Percentiles rank a stretch among this genome's conserved stretches.
Conservation (phyloP, 352 stramenopile genomes). For the Thalassiosira oceanica region DNA sequence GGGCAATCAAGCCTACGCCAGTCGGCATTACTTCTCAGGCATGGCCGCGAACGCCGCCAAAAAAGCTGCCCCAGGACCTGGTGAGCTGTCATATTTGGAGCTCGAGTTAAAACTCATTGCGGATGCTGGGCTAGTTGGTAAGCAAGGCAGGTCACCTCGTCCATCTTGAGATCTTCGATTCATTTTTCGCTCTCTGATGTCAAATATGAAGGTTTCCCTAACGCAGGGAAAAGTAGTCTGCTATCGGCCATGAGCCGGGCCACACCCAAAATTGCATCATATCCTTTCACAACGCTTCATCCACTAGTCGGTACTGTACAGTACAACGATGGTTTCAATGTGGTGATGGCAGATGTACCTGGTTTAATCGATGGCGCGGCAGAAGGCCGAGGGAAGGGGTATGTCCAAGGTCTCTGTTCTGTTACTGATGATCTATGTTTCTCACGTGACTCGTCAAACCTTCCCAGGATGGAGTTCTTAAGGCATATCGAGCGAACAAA, state of each 20-base stretch:
- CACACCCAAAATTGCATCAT: constrained; percentile 92
- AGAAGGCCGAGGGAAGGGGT: constrained; percentile 92
- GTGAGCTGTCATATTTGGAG: constrained; percentile 89
- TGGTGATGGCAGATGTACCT: constrained; percentile 89
- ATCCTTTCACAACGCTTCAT: constrained; percentile 97
- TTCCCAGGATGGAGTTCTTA: constrained; percentile 95
- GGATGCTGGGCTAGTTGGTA: constrained; percentile 96
- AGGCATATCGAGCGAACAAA: constrained; percentile 78
- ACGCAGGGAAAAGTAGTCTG: constrained; percentile 96
- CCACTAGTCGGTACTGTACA: constrained; percentile 94
- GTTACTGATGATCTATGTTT: too few species aligned
- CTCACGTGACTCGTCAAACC: too few species aligned
- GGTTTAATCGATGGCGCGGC: constrained; percentile 89
- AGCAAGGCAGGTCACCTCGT: too few species aligned
- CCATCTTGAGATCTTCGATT: too few species aligned
- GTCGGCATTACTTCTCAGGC: constrained; percentile 29
- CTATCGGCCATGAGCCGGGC: constrained; percentile 90
- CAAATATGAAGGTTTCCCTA: too few species aligned
- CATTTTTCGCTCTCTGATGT: too few species aligned
- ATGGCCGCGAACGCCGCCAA: constrained; percentile 29
- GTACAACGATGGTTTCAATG: constrained; percentile 88
- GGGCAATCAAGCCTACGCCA: constrained; percentile 57
- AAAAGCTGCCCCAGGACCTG: constrained; percentile 53
- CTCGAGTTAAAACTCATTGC: constrained; percentile 98
- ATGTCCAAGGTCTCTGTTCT: too few species aligned